Conservation (phyloP, 2,329 filamentous ascomycete genomes). For the Alternaria longipes region DNA sequence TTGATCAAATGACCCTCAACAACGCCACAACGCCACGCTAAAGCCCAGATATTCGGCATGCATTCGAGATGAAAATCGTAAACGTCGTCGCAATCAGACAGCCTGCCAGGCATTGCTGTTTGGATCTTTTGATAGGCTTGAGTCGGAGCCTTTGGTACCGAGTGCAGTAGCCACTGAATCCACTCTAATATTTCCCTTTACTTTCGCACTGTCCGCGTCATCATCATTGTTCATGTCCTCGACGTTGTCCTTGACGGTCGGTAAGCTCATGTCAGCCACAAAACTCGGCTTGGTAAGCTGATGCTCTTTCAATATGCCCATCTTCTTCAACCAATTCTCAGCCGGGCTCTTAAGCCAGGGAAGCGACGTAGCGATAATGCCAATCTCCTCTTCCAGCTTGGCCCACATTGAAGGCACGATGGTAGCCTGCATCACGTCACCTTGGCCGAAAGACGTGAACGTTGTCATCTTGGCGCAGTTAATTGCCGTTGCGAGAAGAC, state of each 20-base stretch:
- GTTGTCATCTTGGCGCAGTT: constrained; percentile 38
- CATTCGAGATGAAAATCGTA: background rate
- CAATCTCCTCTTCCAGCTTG: constrained; percentile 39
- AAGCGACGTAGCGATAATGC: constrained; percentile 40
- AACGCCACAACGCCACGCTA: constrained; percentile 10
- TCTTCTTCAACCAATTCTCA: constrained; percentile 30
- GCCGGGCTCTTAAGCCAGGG: constrained; percentile 35
- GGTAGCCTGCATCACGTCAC: constrained; percentile 38
- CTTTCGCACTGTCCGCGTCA: constrained; percentile 11
- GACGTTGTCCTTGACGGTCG: constrained; percentile 6
- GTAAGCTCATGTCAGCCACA: constrained; percentile 23
- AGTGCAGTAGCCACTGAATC: constrained; percentile 27
- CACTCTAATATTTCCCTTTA: constrained; percentile 19
- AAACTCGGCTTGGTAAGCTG: constrained; percentile 31
- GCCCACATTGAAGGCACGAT: constrained; percentile 35
- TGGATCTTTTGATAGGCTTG: constrained; percentile 1
- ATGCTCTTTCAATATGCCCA: constrained; percentile 31
- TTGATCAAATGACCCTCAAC: background rate
- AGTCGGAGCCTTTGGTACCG: constrained; percentile 17
- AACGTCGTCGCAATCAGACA: constrained; percentile 6
- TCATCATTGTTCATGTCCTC: constrained; percentile 20
- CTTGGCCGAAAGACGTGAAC: constrained; percentile 30
- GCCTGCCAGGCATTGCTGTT: constrained; percentile 5
- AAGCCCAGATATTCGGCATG: constrained; percentile 7
- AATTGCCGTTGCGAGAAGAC: constrained; percentile 35